These are phyloP conservation scores for Pleurotus eryngii DNA, from an alignment of 768 basidiomycete genomes.

Conservation along the genomic window DNA sequence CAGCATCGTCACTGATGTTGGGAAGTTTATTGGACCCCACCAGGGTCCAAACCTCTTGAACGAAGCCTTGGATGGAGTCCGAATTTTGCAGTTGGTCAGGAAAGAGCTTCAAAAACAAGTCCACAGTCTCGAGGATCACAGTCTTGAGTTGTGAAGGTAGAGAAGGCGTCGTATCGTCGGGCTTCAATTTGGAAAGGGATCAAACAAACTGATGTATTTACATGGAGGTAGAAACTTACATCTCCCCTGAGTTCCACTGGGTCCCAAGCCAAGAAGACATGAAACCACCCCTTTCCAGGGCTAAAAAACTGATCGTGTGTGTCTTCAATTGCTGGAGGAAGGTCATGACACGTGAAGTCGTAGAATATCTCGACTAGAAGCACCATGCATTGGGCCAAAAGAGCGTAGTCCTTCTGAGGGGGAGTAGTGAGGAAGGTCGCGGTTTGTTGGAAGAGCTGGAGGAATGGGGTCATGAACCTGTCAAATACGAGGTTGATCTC, in stretches of 20 bases:
- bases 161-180: conserved; percentile 80
- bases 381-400: conserved; percentile 71
- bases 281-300: conserved; percentile 65
- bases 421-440: conserved; percentile 46
- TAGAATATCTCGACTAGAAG: conserved; percentile 86
- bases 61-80: conserved; percentile 65
- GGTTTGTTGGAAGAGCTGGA: conserved; percentile 75
- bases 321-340: conserved; percentile 94
- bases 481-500: conserved; percentile 89
- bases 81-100: conserved; percentile 71
- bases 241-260: conserved; percentile 64
- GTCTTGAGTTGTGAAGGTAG: conserved; percentile 90
- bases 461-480: conserved; percentile 81
- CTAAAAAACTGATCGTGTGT: conserved; percentile 80
- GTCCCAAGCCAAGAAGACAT: conserved; percentile 80
- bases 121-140: conserved; percentile 84
- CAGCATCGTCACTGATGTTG: conserved; percentile 71
- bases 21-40: conserved; percentile 70
- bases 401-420: conserved; percentile 37
- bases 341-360: conserved; percentile 92
- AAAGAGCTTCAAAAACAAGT: conserved; percentile 84
- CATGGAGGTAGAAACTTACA: conserved; percentile 40
- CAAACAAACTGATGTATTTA: no score
- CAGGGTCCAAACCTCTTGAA: conserved; percentile 88
- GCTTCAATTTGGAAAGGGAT: conserved; percentile 30